Percentiles rank a stretch among this genome's conserved stretches.
Conservation (phyloP, 371 early-diverging fungal genomes). For the Entomophthora muscae region DNA sequence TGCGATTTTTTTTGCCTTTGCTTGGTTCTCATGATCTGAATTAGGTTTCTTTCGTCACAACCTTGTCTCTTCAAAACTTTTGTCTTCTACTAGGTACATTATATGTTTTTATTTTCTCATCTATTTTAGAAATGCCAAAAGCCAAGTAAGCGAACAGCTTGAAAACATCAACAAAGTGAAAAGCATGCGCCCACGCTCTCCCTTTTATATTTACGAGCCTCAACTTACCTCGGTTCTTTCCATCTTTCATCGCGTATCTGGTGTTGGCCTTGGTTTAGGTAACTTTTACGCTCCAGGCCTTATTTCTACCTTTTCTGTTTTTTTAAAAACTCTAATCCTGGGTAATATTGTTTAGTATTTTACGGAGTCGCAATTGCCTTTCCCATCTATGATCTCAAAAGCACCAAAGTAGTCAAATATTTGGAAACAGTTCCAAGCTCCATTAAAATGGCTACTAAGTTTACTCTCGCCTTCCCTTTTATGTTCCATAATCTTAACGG, state of each 20-base stretch:
- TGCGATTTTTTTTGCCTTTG: too few species aligned
- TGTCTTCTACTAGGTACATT: slow-evolving; percentile 1
- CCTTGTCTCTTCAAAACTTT: background rate
- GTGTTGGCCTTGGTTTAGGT: slow-evolving; percentile 55
- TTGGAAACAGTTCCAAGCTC: slow-evolving; percentile 31
- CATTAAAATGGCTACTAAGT: slow-evolving; percentile 38
- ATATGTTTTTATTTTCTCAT: background rate
- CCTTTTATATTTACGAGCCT: slow-evolving; percentile 57
- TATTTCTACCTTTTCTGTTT: background rate
- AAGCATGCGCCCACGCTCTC: slow-evolving; percentile 2
- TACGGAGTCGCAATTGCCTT: slow-evolving; percentile 50
- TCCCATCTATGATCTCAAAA: slow-evolving; percentile 32
- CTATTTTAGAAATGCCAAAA: background rate
- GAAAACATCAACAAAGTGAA: slow-evolving; percentile 2
- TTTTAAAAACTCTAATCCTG: slow-evolving; percentile 5
- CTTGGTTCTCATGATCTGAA: background rate
- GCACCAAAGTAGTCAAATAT: slow-evolving; percentile 34
- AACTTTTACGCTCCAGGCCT: slow-evolving; percentile 12
- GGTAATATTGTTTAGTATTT: slow-evolving; percentile 21
- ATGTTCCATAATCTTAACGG: slow-evolving; percentile 79
- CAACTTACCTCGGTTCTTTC: slow-evolving; percentile 76
- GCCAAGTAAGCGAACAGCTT: background rate
- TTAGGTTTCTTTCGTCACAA: slow-evolving; percentile 1
- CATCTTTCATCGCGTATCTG: slow-evolving; percentile 58
- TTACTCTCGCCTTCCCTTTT: slow-evolving; percentile 45